phyloP scores from a whole-genome alignment of 192 early-diverging fungal species.

The Ramicandelaber brevisporus region DNA sequence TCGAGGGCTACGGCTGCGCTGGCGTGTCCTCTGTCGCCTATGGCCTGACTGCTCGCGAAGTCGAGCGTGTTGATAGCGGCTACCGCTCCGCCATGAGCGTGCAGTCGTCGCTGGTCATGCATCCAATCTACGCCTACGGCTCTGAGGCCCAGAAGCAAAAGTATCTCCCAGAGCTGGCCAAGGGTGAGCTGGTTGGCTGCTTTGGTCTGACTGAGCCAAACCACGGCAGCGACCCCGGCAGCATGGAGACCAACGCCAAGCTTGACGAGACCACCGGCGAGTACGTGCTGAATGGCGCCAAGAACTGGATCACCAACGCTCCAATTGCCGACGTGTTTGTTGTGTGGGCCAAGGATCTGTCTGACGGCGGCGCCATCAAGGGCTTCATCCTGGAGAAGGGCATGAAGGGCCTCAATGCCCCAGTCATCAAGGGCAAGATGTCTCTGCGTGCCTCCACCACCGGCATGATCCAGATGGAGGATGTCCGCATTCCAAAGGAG shows the following conservation, averaged over 20 bases:
- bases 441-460: slow-evolving; percentile 82
- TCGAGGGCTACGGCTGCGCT: slow-evolving; percentile 88
- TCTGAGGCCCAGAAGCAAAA: slow-evolving; percentile 69
- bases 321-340: slow-evolving; percentile 93
- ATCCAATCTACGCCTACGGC: slow-evolving; percentile 90
- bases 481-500: slow-evolving; percentile 73
- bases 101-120: slow-evolving; percentile 96
- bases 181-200: slow-evolving; percentile 63
- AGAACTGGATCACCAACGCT: slow-evolving; percentile 99
- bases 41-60: slow-evolving; percentile 86
- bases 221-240: slow-evolving; percentile 79
- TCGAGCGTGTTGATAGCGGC: slow-evolving; percentile 87
- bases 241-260: slow-evolving; percentile 81
- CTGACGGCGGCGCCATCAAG: slow-evolving; percentile 55
- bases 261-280: slow-evolving; percentile 30
- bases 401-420: slow-evolving; percentile 76
- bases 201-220: slow-evolving; percentile 98
- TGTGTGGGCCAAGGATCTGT: slow-evolving; percentile 70
- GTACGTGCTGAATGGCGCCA: slow-evolving; percentile 68
- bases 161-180: slow-evolving; percentile 70
- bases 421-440: slow-evolving; percentile 86
- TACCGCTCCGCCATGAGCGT: slow-evolving; percentile 96
- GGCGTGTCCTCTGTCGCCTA: slow-evolving; percentile 94
- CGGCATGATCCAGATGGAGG: slow-evolving; percentile 98
- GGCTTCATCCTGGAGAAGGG: slow-evolving; percentile 89